Conservation (phyloP, 202 grass and related monocot genomes). For the Elaeis oleifera region DNA sequence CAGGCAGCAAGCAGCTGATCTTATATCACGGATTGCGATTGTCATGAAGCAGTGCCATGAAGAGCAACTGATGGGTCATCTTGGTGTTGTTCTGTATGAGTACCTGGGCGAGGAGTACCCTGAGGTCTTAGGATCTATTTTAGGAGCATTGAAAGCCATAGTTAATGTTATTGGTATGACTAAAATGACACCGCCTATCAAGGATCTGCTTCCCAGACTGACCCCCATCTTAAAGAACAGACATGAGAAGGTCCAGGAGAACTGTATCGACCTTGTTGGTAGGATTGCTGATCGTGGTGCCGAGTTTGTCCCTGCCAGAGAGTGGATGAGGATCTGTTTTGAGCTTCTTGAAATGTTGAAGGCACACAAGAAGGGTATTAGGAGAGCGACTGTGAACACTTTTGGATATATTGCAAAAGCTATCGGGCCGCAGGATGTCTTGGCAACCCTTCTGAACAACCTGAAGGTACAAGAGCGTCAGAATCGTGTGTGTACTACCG, state of each 20-base stretch:
- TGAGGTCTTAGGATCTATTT: slow-evolving; percentile 91
- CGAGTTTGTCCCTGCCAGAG: slow-evolving; percentile 92
- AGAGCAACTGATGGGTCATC: slow-evolving; percentile 95
- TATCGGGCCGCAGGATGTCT: slow-evolving; percentile 85
- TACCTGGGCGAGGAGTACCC: slow-evolving; percentile 95
- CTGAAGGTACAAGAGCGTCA: slow-evolving; percentile 94
- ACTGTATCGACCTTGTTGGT: slow-evolving; percentile 96
- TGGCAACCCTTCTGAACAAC: slow-evolving; percentile 88
- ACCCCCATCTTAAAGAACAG: slow-evolving; percentile 96
- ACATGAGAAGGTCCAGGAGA: slow-evolving; percentile 98
- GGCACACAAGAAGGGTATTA: slow-evolving; percentile 96
- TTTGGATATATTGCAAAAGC: slow-evolving; percentile 99
- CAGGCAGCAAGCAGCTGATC: slow-evolving; percentile 90
- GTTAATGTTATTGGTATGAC: slow-evolving; percentile 99
- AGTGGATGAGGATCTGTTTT: slow-evolving; percentile 99
- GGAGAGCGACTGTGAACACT: slow-evolving; percentile 93
- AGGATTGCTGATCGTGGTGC: slow-evolving; percentile 96
- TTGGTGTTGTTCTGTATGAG: slow-evolving; percentile 94
- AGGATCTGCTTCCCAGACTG: slow-evolving; percentile 89
- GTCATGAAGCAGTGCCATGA: slow-evolving; percentile 98
- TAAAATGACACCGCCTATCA: slow-evolving; percentile 98
- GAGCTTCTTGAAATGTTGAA: slow-evolving; percentile 99
- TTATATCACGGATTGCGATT: slow-evolving; percentile 87
- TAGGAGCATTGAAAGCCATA: slow-evolving; percentile 91
- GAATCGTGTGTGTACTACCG: slow-evolving; percentile 96